Conservation (phyloP, 73 alveolate genomes). For the Halteria grandinella region DNA sequence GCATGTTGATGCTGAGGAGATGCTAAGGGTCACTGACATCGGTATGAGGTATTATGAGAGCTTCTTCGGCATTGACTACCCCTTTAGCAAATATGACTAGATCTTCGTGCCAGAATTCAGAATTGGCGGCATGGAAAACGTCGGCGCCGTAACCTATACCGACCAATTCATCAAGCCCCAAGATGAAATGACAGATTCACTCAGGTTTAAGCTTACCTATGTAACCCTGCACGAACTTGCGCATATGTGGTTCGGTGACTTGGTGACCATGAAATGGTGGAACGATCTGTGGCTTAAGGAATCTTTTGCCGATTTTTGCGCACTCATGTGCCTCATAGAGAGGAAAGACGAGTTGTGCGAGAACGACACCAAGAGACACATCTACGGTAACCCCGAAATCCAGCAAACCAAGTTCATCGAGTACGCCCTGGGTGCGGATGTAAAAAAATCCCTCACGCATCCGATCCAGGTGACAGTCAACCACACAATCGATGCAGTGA, state of each 20-base stretch:
- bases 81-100: constrained; percentile 84
- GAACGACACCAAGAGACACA: constrained; percentile 13
- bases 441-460: constrained; percentile 88
- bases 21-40: constrained; percentile 67
- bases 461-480: constrained; percentile 91
- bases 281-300: constrained; percentile 81
- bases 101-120: constrained; percentile 90
- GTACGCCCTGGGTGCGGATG: constrained; percentile 84
- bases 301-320: constrained; percentile 71
- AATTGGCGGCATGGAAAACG: constrained; percentile 93
- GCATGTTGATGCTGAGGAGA: constrained; percentile 74
- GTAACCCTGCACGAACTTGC: constrained; percentile 61
- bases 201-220: constrained; percentile 7
- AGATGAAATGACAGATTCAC: constrained; percentile 31
- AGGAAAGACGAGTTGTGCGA: constrained; percentile 44
- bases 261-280: constrained; percentile 83
- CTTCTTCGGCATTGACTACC: constrained; percentile 82
- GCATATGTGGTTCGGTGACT: constrained; percentile 81
- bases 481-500: constrained; percentile 93
- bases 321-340: constrained; percentile 85
- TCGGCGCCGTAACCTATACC: constrained; percentile 77
- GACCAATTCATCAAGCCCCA: constrained; percentile 53
- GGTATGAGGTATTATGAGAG: constrained; percentile 94
- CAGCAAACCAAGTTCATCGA: constrained; percentile 61
- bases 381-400: constrained; percentile 55